Evolutionary conservation across 225 moss, liverwort and hornwort species (phyloP), one percentile per base, ranked within the genome.

Genomic region (Ulota crispa): DNA sequence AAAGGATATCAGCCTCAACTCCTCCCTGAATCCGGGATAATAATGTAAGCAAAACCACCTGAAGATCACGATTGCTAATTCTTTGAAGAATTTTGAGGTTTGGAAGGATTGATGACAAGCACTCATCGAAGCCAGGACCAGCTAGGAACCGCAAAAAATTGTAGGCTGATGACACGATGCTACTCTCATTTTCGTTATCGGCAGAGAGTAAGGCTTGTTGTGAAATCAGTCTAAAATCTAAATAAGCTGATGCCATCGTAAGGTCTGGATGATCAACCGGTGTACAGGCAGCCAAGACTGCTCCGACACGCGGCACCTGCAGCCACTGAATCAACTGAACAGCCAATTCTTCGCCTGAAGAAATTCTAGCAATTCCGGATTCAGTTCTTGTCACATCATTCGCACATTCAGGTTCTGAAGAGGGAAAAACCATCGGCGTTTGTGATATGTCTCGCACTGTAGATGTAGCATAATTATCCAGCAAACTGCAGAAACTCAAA

Each of bases 161-260:
- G 43, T 43, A 81, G 57, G 52, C 76, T 57, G 79, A 85, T 69
- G 80, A 81, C 81, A 78, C 47, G 61, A 72, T 78, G 70, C 60
- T 82, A 84, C 71, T 47, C 67, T 83, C 83, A 78, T 83, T 80
- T 74, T 65, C 36, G 34, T 79, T 75, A 83, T 80, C 73, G 16
- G 75, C 68, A 78, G 53, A 74, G 41, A 91, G 70, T 77, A 95
- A 59, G 41, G 88, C 82, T 73, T 82, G 78, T 80, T 93, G 95
- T 64, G 88, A 63, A 75, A 80, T 81, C 75, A 90, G 86, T 66
- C 95, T 92, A 70, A 97, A 86, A 76, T 83, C 73, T 24, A 87
- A 67, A 85, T 91, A 94, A 70, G 83, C 27, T 82, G 89, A 82
- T 66, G 82, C 65, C 42, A 39, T 84, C 31, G 78, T 66, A 54